Evolutionary conservation across 2,329 filamentous ascomycete species (phyloP).

Genomic region (Acephala macrosclerotiorum): DNA sequence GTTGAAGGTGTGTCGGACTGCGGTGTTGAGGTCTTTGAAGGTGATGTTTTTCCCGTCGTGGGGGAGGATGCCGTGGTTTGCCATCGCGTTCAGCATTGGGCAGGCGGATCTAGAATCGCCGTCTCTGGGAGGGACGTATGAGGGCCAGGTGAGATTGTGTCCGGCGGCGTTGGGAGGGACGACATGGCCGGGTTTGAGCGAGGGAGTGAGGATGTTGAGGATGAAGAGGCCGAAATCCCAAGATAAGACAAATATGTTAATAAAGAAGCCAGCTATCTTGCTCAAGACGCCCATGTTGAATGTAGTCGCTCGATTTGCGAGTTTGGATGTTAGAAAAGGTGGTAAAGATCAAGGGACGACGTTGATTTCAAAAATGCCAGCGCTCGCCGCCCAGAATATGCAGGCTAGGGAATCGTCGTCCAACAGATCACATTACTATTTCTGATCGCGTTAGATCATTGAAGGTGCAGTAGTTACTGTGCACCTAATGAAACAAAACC

Average conservation of each 20-base stretch:
- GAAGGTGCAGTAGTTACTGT: constrained; percentile 10
- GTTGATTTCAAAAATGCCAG: neutral
- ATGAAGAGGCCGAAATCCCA: constrained; percentile 50
- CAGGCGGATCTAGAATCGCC: constrained; percentile 47
- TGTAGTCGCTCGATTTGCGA: neutral
- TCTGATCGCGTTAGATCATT: constrained; percentile 11
- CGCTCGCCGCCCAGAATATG: neutral
- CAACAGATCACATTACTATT: constrained; percentile 8
- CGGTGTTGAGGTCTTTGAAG: constrained; percentile 34
- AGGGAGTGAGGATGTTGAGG: constrained; percentile 47
- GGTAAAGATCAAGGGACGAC: neutral
- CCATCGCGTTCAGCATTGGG: constrained; percentile 51
- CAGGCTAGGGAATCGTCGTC: neutral
- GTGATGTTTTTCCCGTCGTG: constrained; percentile 47
- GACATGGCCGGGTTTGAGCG: constrained; percentile 46
- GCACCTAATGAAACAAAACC: neutral
- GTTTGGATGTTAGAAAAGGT: neutral
- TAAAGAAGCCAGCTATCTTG: constrained; percentile 34
- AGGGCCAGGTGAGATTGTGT: constrained; percentile 47
- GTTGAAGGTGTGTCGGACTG: constrained; percentile 24
- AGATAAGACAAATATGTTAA: constrained; percentile 47
- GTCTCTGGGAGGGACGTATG: constrained; percentile 47
- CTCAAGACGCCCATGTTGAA: constrained; percentile 21
- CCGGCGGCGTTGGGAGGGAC: constrained; percentile 46
- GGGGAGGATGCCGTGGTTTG: constrained; percentile 52